These are phyloP conservation scores for Pythium grandisporangium DNA, from an alignment of 352 stramenopile species.

Conservation along the genomic window DNA sequence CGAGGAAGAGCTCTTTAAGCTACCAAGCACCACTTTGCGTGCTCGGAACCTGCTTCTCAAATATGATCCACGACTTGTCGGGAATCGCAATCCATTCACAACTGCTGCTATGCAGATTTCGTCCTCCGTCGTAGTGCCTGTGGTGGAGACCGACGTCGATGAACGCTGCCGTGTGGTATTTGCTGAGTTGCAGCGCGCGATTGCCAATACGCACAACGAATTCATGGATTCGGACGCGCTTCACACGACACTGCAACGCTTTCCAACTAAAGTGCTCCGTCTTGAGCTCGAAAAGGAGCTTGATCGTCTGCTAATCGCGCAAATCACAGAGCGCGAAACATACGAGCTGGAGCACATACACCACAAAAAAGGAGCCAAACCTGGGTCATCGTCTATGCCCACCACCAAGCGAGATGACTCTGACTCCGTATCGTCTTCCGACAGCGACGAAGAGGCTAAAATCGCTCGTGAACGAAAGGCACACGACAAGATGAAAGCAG, in stretches of 20 bases:
- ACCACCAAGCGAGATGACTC: background rate
- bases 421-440: conserved; percentile 45
- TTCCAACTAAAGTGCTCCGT: conserved; percentile 82
- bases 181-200: conserved; percentile 83
- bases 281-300: conserved; percentile 90
- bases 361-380: conserved; percentile 18
- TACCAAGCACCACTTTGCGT: conserved; percentile 43
- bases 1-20: conserved; percentile 67
- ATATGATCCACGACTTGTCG: conserved; percentile 49
- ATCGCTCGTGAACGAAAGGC: conserved; percentile 40
- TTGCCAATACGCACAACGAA: conserved; percentile 71
- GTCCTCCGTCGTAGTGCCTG: conserved; percentile 14
- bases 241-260: conserved; percentile 86
- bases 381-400: background rate
- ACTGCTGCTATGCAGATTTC: conserved; percentile 26
- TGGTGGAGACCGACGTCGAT: conserved; percentile 82
- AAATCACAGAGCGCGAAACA: conserved; percentile 70
- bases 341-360: conserved; percentile 46
- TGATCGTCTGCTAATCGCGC: conserved; percentile 80
- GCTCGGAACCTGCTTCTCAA: conserved; percentile 54
- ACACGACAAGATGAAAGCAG: conserved; percentile 20
- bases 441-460: conserved; percentile 65
- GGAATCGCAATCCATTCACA: conserved; percentile 38
- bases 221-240: conserved; percentile 88
- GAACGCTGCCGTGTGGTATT: conserved; percentile 81